Evolutionary conservation across 257 asterid genomes (phyloP).

Genomic region (Avicennia marina): DNA sequence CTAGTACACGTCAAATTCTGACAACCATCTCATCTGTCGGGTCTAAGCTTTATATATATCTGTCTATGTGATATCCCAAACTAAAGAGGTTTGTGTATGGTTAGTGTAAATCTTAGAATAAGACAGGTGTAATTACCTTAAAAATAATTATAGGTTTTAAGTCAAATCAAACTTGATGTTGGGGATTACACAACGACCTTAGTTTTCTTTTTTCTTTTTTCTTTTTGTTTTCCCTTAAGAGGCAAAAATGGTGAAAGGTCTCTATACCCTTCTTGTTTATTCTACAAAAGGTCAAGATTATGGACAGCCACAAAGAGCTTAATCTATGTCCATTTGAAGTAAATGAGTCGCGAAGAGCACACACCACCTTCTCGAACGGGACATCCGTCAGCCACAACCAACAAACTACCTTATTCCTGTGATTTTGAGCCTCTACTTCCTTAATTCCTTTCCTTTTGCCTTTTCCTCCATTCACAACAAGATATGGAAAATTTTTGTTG

Average conservation of each 20-base stretch:
- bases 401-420: slow-evolving; percentile 21
- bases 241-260: background rate
- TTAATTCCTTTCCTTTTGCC: background rate
- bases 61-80: too few relatives aligned
- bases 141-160: too few relatives aligned
- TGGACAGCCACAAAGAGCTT: slow-evolving; percentile 9
- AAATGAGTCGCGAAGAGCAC: slow-evolving; percentile 25
- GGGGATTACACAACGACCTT: too few relatives aligned
- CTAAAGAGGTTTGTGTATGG: too few relatives aligned
- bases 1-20: too few relatives aligned
- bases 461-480: background rate
- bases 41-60: too few relatives aligned
- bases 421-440: slow-evolving; percentile 10
- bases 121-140: too few relatives aligned
- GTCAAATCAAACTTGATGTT: too few relatives aligned
- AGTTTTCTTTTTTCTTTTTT: too few relatives aligned
- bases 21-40: too few relatives aligned
- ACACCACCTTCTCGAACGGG: slow-evolving; percentile 11
- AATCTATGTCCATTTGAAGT: background rate
- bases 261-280: background rate
- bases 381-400: slow-evolving; percentile 30
- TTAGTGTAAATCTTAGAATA: too few relatives aligned
- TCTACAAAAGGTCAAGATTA: background rate
- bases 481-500: background rate
- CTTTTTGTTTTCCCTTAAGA: too few relatives aligned